These are phyloP conservation scores for Phanerochaete carnosa DNA, from an alignment of 768 basidiomycete genomes.

Conservation along the genomic window DNA sequence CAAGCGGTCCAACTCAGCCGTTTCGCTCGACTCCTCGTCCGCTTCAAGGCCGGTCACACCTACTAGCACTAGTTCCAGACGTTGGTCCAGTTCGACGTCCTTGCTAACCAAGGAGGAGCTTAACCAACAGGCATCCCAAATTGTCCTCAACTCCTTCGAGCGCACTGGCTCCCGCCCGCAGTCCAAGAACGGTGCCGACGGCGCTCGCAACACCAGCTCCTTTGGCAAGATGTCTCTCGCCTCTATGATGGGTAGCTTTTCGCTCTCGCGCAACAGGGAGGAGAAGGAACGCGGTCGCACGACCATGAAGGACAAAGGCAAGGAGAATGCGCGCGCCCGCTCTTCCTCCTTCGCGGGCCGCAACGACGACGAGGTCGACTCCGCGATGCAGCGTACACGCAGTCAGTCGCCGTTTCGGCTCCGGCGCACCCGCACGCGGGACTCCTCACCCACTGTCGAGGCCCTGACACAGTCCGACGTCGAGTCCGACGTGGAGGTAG, in stretches of 20 bases:
- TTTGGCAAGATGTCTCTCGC: slow-evolving; percentile 65
- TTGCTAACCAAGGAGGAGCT: slow-evolving; percentile 37
- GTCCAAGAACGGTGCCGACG: slow-evolving; percentile 15
- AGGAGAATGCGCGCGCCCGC: slow-evolving; percentile 29
- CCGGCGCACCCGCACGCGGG: slow-evolving; percentile 58
- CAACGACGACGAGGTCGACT: slow-evolving; percentile 30
- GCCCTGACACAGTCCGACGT: slow-evolving; percentile 59
- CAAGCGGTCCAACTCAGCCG: slow-evolving; percentile 23
- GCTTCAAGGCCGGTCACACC: slow-evolving; percentile 29
- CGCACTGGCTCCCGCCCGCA: slow-evolving; percentile 30
- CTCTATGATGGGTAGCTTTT: slow-evolving; percentile 67
- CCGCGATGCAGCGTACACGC: slow-evolving; percentile 53
- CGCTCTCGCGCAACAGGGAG: slow-evolving; percentile 47
- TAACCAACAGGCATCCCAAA: slow-evolving; percentile 44
- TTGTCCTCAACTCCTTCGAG: slow-evolving; percentile 49
- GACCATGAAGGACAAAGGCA: slow-evolving; percentile 36
- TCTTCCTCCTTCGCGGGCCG: slow-evolving; percentile 41
- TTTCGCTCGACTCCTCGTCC: slow-evolving; percentile 22
- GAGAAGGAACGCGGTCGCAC: slow-evolving; percentile 48
- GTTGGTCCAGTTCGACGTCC: slow-evolving; percentile 27
- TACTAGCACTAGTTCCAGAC: slow-evolving; percentile 15
- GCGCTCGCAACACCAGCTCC: slow-evolving; percentile 33
- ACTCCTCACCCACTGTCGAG: slow-evolving; percentile 46
- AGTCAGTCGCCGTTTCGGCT: slow-evolving; percentile 81
- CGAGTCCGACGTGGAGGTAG: slow-evolving; percentile 53